Evolutionary conservation across 352 stramenopile genomes (phyloP).

Genomic region (Pythium scleroteichum): DNA sequence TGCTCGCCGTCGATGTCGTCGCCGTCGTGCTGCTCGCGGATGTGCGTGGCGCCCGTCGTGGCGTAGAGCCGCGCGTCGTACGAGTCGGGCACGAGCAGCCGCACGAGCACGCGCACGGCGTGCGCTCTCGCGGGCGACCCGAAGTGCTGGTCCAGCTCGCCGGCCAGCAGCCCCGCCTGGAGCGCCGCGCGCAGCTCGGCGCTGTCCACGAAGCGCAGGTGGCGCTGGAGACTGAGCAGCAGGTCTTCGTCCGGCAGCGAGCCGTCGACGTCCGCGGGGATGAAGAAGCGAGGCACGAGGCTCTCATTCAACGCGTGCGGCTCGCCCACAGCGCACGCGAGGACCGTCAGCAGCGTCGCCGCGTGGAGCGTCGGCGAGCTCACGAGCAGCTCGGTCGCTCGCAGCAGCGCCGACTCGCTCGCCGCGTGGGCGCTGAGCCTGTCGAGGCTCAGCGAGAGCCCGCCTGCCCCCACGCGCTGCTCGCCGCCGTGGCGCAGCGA

Average conservation of each 20-base stretch:
- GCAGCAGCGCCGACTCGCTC: neutral
- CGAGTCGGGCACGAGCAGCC: slow-evolving; percentile 40
- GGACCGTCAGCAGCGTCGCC: slow-evolving; percentile 15
- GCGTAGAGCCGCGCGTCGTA: slow-evolving; percentile 46
- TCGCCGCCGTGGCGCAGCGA: slow-evolving; percentile 2
- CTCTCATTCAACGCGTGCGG: slow-evolving; percentile 11
- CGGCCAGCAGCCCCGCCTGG: slow-evolving; percentile 24
- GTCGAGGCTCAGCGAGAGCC: slow-evolving; percentile 20
- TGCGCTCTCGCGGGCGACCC: slow-evolving; percentile 6
- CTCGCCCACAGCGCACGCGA: slow-evolving; percentile 38
- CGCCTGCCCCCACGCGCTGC: neutral
- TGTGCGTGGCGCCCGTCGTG: neutral
- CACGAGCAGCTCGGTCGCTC: slow-evolving; percentile 24
- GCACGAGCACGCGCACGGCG: slow-evolving; percentile 32
- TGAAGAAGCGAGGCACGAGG: slow-evolving; percentile 25
- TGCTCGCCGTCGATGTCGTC: neutral
- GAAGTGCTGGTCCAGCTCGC: slow-evolving; percentile 27
- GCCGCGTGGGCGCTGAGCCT: neutral
- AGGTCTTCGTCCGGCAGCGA: slow-evolving; percentile 34
- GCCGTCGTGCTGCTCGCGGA: neutral
- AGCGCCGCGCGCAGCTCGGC: slow-evolving; percentile 12
- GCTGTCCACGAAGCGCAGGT: slow-evolving; percentile 25
- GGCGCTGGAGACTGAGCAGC: slow-evolving; percentile 47
- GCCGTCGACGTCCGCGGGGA: slow-evolving; percentile 25
- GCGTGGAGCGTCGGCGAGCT: slow-evolving; percentile 20